Evolutionary conservation across 2,329 filamentous ascomycete genomes (phyloP), one percentile per base, ranked within the genome.

Genomic region (Colletotrichum tropicicola): DNA sequence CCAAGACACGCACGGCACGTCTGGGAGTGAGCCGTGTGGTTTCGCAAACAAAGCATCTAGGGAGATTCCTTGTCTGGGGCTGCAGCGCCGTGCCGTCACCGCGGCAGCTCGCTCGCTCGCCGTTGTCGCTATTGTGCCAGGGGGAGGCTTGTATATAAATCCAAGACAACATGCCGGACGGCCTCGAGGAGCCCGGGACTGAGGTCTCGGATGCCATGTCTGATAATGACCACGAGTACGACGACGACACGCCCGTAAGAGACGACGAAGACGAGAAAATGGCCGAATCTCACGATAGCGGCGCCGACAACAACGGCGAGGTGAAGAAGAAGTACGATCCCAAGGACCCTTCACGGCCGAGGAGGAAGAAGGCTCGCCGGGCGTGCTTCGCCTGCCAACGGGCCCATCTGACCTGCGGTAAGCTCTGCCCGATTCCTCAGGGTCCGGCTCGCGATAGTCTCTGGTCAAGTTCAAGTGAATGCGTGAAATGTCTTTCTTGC

Each of bases 401-500:
- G 79, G 96, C 96, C 68, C 96, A 99, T 86, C 83, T 99, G 77
- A 99, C 96, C 69, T 99, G 96, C 83, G 95, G 96, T 98, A 92
- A 87, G 94, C 89, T 68, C 62, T 45, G 25, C 58, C 43, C 45
- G 55, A 43, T 53, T 63, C 19, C 19, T 54, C 35, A 32, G 52
- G 57, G 25, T 45, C 21, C 30, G 41, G 51, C 59, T 63, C 44
- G 56, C 28, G 27, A 48, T 49, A 49, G 43, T 44, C 56, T 65
- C 21, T 59, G 6, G n/a, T n/a, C n/a, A n/a, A n/a, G 54, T 48
- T 65, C 32, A 49, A 59, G 47, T 47, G 57, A 59, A 39, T 66
- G 51, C 53, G 48, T 55, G 37, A 48, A 53, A 62, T 47, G 41
- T 53, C 59, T 37, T n/a, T 61, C 62, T 70, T 58, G 54, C 53